These are phyloP conservation scores for Pythium volutum DNA, from an alignment of 352 stramenopile genomes.

Conservation along the genomic window DNA sequence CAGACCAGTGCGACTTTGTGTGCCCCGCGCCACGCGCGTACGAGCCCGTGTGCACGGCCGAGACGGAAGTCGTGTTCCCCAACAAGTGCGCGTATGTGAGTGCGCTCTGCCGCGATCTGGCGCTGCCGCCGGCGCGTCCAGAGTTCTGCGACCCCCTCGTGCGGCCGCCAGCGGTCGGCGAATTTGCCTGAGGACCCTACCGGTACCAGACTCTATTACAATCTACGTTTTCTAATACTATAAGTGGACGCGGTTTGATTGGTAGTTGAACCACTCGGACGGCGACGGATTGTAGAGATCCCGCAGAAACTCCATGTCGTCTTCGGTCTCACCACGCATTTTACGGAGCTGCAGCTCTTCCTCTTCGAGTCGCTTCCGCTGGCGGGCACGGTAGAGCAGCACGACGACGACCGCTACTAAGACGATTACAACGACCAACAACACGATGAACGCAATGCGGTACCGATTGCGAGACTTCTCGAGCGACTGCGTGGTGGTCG, in stretches of 20 bases:
- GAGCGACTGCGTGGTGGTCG: neutral
- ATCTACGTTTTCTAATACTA: conserved; percentile 2
- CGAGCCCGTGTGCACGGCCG: conserved; percentile 33
- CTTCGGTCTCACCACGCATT: conserved; percentile 21
- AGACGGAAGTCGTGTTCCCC: conserved; percentile 32
- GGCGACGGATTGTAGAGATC: conserved; percentile 26
- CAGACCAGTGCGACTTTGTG: conserved; percentile 4
- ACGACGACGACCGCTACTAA: conserved; percentile 10
- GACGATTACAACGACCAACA: conserved; percentile 20
- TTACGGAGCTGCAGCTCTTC: conserved; percentile 22
- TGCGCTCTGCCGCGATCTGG: conserved; percentile 6
- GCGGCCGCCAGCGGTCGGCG: neutral
- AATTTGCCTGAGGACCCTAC: neutral
- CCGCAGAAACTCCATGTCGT: conserved; percentile 25
- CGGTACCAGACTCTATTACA: neutral
- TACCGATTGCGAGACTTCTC: conserved; percentile 14
- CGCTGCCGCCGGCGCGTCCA: neutral
- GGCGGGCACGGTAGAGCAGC: conserved; percentile 14
- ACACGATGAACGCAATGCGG: conserved; percentile 18
- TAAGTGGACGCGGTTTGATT: conserved; percentile 24
- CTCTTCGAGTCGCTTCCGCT: conserved; percentile 13
- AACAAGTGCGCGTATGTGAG: conserved; percentile 29
- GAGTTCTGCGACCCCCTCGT: conserved; percentile 9
- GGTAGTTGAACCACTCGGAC: conserved; percentile 30
- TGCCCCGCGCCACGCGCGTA: conserved; percentile 5